Evolutionary conservation across 1,139 yeast species (phyloP), one percentile per base, ranked within the genome.

Genomic region (Trichomonascaceae sp.): DNA sequence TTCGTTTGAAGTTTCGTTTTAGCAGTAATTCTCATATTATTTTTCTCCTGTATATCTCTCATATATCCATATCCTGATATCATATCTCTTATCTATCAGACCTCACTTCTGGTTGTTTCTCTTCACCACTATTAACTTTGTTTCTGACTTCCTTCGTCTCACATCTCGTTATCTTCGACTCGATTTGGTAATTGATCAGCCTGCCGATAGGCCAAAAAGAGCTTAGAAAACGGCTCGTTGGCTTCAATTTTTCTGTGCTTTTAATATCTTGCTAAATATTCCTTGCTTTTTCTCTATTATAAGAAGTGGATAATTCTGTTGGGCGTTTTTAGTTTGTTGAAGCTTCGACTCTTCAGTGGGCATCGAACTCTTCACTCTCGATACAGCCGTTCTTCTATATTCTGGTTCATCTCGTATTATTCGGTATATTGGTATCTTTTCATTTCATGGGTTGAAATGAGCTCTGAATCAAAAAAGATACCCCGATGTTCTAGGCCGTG

Each of bases 401-500:
- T n/a, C 39, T 32, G n/a, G 10, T 32, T 32, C 8, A 22, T 22
- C 27, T 22, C 27, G 8, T 22, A 22, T 22, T 22, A 4, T 22
- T 22, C n/a, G n/a, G n/a, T n/a, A n/a, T n/a, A n/a, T n/a, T n/a
- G n/a, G n/a, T n/a, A n/a, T n/a, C n/a, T n/a, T n/a, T n/a, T n/a
- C n/a, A 6, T 4, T 22, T 6, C 6, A 4, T 22, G 24, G 24
- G 3, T 22, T 22, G 24, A 6, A 18, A 24, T 30, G 30, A 13
- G 13, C 36, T 15, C 36, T 5, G 32, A 45, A 13, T n/a, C 48
- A 30, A 45, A 45, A 17, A 36, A 15, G n/a, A 15, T 53, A 10
- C n/a, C n/a, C n/a, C 27, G 56, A 24, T 48, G 47, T 13, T 47
- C 51, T 30, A 57, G 66, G 20, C 67, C 67, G 3, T 63, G 69